These are phyloP conservation scores for Cordyceps farinosa DNA, from an alignment of 2,329 filamentous ascomycete genomes.

Conservation along the genomic window DNA sequence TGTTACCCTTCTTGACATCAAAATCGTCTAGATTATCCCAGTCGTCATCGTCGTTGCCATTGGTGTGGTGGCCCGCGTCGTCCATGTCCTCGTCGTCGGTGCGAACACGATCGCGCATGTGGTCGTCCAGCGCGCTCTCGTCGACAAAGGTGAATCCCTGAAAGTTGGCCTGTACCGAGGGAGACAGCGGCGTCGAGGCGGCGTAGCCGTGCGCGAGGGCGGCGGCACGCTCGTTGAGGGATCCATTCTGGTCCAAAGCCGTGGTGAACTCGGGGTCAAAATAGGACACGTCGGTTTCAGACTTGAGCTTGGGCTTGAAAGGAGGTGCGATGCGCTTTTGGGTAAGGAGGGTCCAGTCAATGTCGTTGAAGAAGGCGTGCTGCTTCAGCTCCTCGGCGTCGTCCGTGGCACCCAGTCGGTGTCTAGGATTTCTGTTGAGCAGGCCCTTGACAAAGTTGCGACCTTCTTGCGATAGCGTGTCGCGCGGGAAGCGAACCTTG, in stretches of 20 bases:
- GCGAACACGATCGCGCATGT: constrained; percentile 57
- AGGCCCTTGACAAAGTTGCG: constrained; percentile 97
- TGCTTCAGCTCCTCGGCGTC: constrained; percentile 93
- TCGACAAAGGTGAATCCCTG: constrained; percentile 99
- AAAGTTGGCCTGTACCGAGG: constrained; percentile 96
- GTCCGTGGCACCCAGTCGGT: constrained; percentile 83
- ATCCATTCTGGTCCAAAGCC: constrained; percentile 79
- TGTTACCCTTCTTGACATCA: constrained; percentile 49
- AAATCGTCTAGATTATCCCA: constrained; percentile 58
- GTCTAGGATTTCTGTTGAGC: constrained; percentile 93
- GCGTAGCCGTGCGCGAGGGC: constrained; percentile 81
- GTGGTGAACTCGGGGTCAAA: constrained; percentile 99
- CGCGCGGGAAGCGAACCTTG: constrained; percentile 92
- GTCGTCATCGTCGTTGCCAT: constrained; percentile 44
- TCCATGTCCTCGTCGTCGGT: constrained; percentile 59
- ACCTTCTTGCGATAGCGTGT: constrained; percentile 90
- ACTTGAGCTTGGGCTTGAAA: constrained; percentile 97
- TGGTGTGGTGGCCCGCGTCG: constrained; percentile 39
- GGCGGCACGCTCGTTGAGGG: constrained; percentile 85
- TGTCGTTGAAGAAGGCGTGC: constrained; percentile 90
- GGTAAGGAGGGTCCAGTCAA: constrained; percentile 83
- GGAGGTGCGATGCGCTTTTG: constrained; percentile 93
- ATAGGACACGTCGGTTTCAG: constrained; percentile 93
- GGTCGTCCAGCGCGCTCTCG: constrained; percentile 87
- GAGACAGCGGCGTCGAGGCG: constrained; percentile 87